Base-by-base conservation (phyloP, 345 rosid species). In the Euclidium syriacum region DNA sequence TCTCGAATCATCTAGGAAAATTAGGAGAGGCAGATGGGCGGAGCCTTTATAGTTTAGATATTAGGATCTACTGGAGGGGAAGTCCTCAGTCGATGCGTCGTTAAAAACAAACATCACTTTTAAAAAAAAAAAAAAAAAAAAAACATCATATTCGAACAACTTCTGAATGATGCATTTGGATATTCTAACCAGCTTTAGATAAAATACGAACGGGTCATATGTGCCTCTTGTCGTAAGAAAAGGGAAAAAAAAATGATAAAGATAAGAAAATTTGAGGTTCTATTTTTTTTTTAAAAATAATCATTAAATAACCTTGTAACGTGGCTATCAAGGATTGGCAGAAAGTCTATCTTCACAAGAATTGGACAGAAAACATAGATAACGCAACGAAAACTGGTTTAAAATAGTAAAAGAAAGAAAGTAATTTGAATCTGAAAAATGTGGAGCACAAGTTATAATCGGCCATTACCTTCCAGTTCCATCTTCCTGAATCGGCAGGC, bases 381-480 rank as follows among this genome's bases (percentile, higher is more conserved):
- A 55, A 20, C 63, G 43, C 15, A n/a, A 47, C 20, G 18, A 47
- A 10, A 7, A 12, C n/a, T n/a, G 7, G 12, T 7, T 11, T 47
- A 16, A 57, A 39, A 7, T 18, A 38, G 7, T 25, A 40, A 55
- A 20, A 44, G 27, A 25, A 24, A 62, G 11, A 34, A 19, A n/a
- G 26, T 25, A 24, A 6, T 17, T 36, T 27, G 43, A 58, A 24
- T 22, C 58, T 9, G 7, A 61, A 18, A 38, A 56, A 71, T 71
- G 75, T 57, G 5, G 33, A 32, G 75, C 58, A 48, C 16, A 33
- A 0, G 59, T 39, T 64, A 48, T 25, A 33, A 32, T 49, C 62
- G 52, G 23, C 62, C 49, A 35, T 48, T 10, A 48, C 32, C 26
- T 6, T n/a, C 39, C 17, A 7, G 29, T 12, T 39, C 52, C 7